Evolutionary conservation across 164 flowering plant species (phyloP).

Genomic region (Macadamia integrifolia): DNA sequence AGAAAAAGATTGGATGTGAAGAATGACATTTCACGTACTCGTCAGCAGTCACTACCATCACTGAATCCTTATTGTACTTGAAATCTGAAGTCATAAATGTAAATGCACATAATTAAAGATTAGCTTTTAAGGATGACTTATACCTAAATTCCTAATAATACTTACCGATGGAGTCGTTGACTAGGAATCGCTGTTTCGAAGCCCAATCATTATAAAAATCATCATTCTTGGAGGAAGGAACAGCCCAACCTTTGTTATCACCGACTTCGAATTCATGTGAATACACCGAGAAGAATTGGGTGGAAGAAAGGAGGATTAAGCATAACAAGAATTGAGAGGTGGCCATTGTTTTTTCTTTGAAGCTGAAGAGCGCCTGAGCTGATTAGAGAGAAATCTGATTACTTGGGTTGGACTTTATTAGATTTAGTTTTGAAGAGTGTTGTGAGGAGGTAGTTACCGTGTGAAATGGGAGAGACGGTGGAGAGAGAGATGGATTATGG

Average conservation of each 20-base stretch:
- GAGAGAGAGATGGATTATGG: neutral
- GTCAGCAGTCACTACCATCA: conserved; percentile 40
- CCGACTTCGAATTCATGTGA: conserved; percentile 34
- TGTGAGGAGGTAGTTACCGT: neutral
- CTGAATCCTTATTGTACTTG: conserved; percentile 52
- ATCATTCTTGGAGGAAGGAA: conserved; percentile 27
- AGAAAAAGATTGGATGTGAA: conserved; percentile 37
- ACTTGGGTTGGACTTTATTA: neutral
- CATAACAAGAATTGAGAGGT: neutral
- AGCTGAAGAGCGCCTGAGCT: neutral
- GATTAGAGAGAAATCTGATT: neutral
- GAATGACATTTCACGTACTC: conserved; percentile 48
- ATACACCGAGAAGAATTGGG: neutral
- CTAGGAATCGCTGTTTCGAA: conserved; percentile 39
- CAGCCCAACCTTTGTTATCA: conserved; percentile 36
- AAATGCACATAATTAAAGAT: no score
- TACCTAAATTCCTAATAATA: neutral
- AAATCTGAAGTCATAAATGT: conserved; percentile 25
- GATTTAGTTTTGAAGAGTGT: neutral
- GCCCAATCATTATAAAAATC: conserved; percentile 55
- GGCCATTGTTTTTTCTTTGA: neutral
- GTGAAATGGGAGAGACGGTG: neutral
- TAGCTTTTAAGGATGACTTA: no score
- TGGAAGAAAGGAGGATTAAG: neutral
- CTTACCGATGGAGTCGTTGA: conserved; percentile 50